Percentiles rank a stretch among this genome's conserved stretches.
These are phyloP conservation scores for Fusarium albidum DNA, from an alignment of 2,329 filamentous ascomycete genomes.

Conservation along the genomic window DNA sequence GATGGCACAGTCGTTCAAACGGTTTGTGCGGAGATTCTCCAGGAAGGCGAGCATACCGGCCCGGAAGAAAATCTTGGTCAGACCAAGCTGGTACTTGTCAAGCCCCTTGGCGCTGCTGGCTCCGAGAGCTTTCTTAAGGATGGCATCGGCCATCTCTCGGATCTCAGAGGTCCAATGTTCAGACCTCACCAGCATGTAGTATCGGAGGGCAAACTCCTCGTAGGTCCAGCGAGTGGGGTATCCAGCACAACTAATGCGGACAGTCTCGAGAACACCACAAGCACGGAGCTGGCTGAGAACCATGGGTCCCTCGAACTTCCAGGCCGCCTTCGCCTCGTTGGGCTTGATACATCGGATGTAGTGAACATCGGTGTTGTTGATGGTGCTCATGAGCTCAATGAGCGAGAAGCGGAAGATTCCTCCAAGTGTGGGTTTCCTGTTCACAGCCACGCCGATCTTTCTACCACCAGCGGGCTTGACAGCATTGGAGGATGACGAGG, in stretches of 20 bases:
- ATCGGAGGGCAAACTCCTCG: conserved; percentile 95
- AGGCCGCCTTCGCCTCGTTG: conserved; percentile 94
- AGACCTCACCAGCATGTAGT: conserved; percentile 97
- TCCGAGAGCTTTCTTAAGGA: conserved; percentile 87
- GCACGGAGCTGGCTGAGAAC: conserved; percentile 95
- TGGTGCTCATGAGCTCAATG: conserved; percentile 97
- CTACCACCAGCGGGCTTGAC: conserved; percentile 83
- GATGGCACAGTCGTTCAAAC: conserved; percentile 91
- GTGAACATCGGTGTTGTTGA: conserved; percentile 97
- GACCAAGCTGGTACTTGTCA: conserved; percentile 96
- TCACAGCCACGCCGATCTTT: conserved; percentile 90
- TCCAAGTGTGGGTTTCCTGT: conserved; percentile 95
- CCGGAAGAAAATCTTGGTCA: conserved; percentile 99
- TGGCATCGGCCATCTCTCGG: conserved; percentile 90
- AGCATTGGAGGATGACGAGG: conserved; percentile 70
- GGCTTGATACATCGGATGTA: conserved; percentile 99
- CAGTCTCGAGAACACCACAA: conserved; percentile 98
- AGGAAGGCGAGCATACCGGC: conserved; percentile 98
- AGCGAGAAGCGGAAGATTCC: conserved; percentile 99
- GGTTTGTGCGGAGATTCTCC: conserved; percentile 89
- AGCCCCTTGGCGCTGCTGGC: conserved; percentile 75
- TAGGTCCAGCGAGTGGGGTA: conserved; percentile 99
- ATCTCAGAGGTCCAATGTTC: conserved; percentile 93
- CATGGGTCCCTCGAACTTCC: conserved; percentile 99
- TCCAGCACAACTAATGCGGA: conserved; percentile 95